Evolutionary conservation across 169 alveolate genomes (phyloP).

Genomic region (Perkinsus olseni): DNA sequence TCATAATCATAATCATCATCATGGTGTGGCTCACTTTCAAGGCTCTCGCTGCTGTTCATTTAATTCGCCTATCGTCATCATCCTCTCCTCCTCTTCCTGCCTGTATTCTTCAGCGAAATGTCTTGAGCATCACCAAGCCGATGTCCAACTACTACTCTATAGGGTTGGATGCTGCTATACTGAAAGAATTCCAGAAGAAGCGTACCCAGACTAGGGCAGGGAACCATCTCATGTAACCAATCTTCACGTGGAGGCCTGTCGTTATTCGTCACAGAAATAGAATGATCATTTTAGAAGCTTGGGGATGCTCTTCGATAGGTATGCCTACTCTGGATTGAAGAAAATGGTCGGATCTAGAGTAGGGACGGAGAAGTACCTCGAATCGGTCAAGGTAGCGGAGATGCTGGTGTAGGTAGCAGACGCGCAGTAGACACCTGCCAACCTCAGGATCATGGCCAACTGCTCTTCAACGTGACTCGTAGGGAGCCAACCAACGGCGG

Average conservation of each 20-base stretch:
- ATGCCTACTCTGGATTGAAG: slow-evolving; percentile 19
- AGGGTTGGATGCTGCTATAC: slow-evolving; percentile 74
- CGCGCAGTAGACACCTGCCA: not conserved
- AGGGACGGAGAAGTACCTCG: not conserved
- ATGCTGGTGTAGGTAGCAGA: not conserved
- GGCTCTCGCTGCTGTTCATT: no score
- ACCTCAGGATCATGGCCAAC: not conserved
- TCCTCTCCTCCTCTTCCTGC: no score
- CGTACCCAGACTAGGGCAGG: slow-evolving; percentile 28
- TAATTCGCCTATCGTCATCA: no score
- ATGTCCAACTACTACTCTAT: slow-evolving; percentile 64
- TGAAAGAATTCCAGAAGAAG: slow-evolving; percentile 57
- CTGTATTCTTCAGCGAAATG: not conserved
- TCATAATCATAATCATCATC: no score
- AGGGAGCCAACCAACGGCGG: not conserved
- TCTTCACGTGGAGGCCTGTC: no score
- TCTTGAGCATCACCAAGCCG: not conserved
- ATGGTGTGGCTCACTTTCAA: no score
- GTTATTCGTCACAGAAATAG: no score
- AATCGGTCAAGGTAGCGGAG: not conserved
- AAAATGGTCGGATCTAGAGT: slow-evolving; percentile 12
- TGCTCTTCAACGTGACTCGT: not conserved
- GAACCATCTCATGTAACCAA: slow-evolving; percentile 8
- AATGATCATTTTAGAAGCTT: no score
- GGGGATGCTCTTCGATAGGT: not conserved